phyloP scores from a whole-genome alignment of 495 filamentous ascomycete species.

The Penicillium argentinense region DNA sequence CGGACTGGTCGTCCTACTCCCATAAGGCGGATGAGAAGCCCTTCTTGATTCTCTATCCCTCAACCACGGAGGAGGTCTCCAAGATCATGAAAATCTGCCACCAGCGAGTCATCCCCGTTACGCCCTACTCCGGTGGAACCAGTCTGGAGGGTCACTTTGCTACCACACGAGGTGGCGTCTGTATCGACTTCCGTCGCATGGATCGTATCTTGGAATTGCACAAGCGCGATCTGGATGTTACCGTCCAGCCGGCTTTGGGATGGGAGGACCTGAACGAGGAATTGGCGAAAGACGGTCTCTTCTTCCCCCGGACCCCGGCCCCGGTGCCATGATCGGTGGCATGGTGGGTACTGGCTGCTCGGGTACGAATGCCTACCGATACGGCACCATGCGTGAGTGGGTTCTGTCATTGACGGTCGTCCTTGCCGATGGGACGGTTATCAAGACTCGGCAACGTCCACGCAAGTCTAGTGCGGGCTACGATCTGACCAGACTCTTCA shows the following conservation, averaged over 20 bases:
- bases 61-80: conserved; percentile 55
- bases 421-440: conserved; percentile 63
- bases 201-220: conserved; percentile 57
- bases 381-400: conserved; percentile 71
- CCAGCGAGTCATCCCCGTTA: conserved; percentile 59
- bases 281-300: conserved; percentile 54
- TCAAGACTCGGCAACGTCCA: conserved; percentile 65
- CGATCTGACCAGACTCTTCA: conserved; percentile 62
- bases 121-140: conserved; percentile 62
- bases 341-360: conserved; percentile 69
- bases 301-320: conserved; percentile 70
- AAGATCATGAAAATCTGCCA: conserved; percentile 65
- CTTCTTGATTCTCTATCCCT: conserved; percentile 52
- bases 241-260: conserved; percentile 66
- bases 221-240: conserved; percentile 59
- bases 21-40: conserved; percentile 45
- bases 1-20: conserved; percentile 85
- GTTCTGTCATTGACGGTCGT: conserved; percentile 64
- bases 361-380: conserved; percentile 67
- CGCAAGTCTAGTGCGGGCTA: conserved; percentile 67
- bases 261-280: conserved; percentile 64
- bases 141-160: conserved; percentile 65
- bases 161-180: conserved; percentile 60
- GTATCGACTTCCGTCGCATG: conserved; percentile 66
- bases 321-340: conserved; percentile 67